Base-by-base conservation (phyloP, 2,329 filamentous ascomycete species). In the Ramularia collo-cygni region DNA sequence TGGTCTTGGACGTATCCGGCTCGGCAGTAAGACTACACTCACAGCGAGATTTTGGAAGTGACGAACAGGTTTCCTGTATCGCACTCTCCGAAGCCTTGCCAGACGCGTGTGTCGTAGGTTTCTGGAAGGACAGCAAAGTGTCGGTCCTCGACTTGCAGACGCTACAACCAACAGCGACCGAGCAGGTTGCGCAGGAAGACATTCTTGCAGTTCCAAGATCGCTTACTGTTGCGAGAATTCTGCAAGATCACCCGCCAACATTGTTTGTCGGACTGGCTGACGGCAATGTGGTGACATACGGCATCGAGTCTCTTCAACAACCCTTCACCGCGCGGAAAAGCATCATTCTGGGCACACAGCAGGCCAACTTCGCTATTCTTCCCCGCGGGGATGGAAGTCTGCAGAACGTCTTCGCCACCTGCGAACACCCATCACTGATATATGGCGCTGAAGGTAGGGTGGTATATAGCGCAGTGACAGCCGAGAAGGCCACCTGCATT, bases 221-320 rank as follows among this genome's bases (percentile, higher is more conserved):
- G 37, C 74, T 96, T 18, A 77, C 81, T 0, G 73, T 96, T 6
- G 82, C 85, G 4, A 81, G 89, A 46, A 74, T 96, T 3, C 75
- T 95, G 21, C 59, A 64, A 9, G 63, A 71, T 31, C 80, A 81
- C 10, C 70, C 72, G 5, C 83, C 87, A 1, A 95, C 85, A 0
- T 71, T 98, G 0, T 84, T 98, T 46, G 75, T 95, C 21, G 85
- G 90, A 9, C 84, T 95, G 75, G 87, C 93, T 34, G 90, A 96
- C 62, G 92, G 92, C 3, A 86, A 84, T 46, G 84, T 98, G 1
- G 75, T 94, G 36, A 92, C 84, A 0, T 96, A 89, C 58, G 76
- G 79, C 21, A 74, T 95, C 26, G 76, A 85, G 21, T 63, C 68
- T 1, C 54, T 64, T 0, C 74, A 76, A n/a, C 76, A 76, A 44